Conservation (phyloP, 345 rosid genomes). For the Anastatica hierochuntica region DNA sequence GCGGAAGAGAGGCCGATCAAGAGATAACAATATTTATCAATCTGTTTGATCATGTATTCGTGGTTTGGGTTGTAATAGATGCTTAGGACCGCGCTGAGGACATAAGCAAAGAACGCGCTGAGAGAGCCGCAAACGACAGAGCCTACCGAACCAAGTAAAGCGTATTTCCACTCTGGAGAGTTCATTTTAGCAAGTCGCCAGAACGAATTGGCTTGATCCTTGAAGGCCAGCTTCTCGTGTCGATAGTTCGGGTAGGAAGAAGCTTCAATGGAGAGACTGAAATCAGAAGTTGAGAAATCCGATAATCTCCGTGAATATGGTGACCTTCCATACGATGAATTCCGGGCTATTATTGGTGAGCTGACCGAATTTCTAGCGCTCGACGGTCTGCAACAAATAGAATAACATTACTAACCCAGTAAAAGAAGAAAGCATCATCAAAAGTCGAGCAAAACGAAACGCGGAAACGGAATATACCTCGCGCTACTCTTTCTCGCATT, state of each 20-base stretch:
- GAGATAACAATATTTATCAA: slow-evolving; percentile 79
- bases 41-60: slow-evolving; percentile 75
- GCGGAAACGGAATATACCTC: slow-evolving; percentile 39
- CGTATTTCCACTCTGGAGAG: slow-evolving; percentile 94
- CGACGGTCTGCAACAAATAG: slow-evolving; percentile 63
- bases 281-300: slow-evolving; percentile 97
- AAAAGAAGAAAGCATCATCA: not conserved
- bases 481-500: slow-evolving; percentile 99
- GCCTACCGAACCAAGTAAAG: slow-evolving; percentile 80
- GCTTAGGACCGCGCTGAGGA: slow-evolving; percentile 86
- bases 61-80: slow-evolving; percentile 83
- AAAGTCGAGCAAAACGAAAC: not conserved
- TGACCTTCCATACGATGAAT: slow-evolving; percentile 93
- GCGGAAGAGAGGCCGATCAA: slow-evolving; percentile 93
- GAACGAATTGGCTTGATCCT: slow-evolving; percentile 95
- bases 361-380: slow-evolving; percentile 97
- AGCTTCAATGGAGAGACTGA: slow-evolving; percentile 79
- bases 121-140: slow-evolving; percentile 85
- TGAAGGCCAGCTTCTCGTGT: slow-evolving; percentile 77
- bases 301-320: slow-evolving; percentile 92
- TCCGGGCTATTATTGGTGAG: slow-evolving; percentile 89
- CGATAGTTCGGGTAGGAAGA: slow-evolving; percentile 57
- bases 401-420: not conserved
- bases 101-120: slow-evolving; percentile 93
- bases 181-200: slow-evolving; percentile 98